Base-by-base conservation (phyloP, 345 rosid genomes). In the Dimocarpus longan region DNA sequence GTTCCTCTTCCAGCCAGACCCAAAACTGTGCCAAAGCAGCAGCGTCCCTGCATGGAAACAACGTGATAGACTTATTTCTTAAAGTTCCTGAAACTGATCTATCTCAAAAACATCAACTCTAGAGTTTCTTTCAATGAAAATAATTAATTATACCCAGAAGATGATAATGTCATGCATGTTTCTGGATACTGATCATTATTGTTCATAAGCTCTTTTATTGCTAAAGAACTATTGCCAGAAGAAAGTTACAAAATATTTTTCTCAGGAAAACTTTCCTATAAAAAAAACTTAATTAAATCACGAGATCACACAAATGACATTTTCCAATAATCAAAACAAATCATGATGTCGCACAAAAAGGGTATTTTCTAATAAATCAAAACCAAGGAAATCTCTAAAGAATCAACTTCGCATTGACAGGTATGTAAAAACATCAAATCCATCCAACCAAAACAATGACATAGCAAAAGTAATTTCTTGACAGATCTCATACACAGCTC, bases 11-110 rank as follows among this genome's bases (percentile, higher is more conserved):
- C 80, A 95, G 81, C 99, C 99, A 95, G 70, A 78, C 87, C 99
- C 99, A 95, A 84, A 95, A 93, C 71, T 90, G 91, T 78, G 95
- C 92, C 60, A 95, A 79, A 73, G 99, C 98, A 81, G 96, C 95
- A 73, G 99, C 99, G 88, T 95, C 99, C 83, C 98, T 95, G 91
- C 83, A 83, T 54, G 74, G 75, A 22, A 32, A 73, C 67, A 77
- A 69, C 32, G 39, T n/a, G 40, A 63, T 48, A 71, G 68, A 67
- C 66, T 59, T 43, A 46, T 57, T 75, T 57, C 52, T 28, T 19
- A 48, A 63, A 76, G 57, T 64, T 18, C 60, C 28, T 21, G 24
- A 2, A 32, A 32, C 24, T 24, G 40, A 71, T 78, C 64, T n/a
- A 15, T 32, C 68, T 82, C 42, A 68, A 9, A 22, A 32, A 46